Conservation (phyloP, 202 grass and related monocot genomes). For the Panicum hallii region DNA sequence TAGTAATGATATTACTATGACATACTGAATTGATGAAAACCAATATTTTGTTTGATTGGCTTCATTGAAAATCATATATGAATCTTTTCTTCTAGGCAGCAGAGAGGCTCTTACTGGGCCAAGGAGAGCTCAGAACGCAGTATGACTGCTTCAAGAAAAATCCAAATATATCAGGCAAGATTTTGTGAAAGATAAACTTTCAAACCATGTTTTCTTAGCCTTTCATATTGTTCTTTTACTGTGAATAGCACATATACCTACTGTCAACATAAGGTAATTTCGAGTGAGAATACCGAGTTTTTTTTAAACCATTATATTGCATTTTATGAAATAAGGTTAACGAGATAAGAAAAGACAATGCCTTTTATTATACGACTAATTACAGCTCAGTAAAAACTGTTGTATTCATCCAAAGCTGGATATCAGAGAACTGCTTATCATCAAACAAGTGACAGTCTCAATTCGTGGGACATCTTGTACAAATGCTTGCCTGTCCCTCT, state of each 20-base stretch:
- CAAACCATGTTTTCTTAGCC: conserved; percentile 23
- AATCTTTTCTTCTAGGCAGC: conserved; percentile 72
- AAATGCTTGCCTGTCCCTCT: conserved; percentile 1
- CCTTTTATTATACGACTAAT: not conserved
- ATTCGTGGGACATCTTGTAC: conserved; percentile 5
- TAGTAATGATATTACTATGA: not conserved
- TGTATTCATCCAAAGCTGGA: not conserved
- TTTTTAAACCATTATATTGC: not conserved
- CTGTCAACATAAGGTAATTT: conserved; percentile 22
- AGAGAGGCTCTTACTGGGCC: conserved; percentile 77
- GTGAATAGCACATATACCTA: not conserved
- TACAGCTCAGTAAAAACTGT: not conserved
- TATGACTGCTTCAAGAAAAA: conserved; percentile 81
- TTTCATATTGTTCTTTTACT: conserved; percentile 23
- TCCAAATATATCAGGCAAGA: conserved; percentile 83
- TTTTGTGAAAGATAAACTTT: conserved; percentile 18
- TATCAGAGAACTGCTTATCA: conserved; percentile 13
- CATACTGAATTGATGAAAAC: conserved; percentile 13
- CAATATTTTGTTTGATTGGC: conserved; percentile 18
- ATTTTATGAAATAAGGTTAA: not conserved
- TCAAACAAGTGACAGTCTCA: not conserved
- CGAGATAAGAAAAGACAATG: conserved; percentile 10
- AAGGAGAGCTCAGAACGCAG: conserved; percentile 75
- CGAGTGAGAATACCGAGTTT: not conserved
- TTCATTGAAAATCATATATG: conserved; percentile 37